phyloP scores from a whole-genome alignment of 441 rosid species.

The Mallotus japonicus region DNA sequence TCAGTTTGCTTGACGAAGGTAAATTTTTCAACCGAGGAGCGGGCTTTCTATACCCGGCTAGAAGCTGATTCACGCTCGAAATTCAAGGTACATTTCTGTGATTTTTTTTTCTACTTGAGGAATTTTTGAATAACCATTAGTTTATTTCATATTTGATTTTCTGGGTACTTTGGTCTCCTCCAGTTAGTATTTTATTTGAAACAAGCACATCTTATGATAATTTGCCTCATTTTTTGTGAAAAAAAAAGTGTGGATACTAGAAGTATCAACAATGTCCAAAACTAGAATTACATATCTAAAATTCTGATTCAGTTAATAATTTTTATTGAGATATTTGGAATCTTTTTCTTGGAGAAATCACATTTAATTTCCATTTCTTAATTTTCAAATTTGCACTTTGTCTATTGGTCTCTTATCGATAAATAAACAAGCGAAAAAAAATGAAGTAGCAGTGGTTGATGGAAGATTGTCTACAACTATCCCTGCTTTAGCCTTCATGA shows the following conservation, averaged over 20 bases:
- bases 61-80: slow-evolving; percentile 79
- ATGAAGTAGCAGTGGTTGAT: too few relatives aligned
- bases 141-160: neutral
- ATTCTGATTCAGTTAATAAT: neutral
- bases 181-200: too few relatives aligned
- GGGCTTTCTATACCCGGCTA: slow-evolving; percentile 77
- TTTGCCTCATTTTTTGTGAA: neutral
- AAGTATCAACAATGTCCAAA: neutral
- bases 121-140: neutral
- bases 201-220: too few relatives aligned
- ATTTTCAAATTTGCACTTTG: neutral
- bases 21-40: slow-evolving; percentile 78
- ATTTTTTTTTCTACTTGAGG: slow-evolving; percentile 3
- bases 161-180: too few relatives aligned
- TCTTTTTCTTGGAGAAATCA: neutral
- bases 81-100: slow-evolving; percentile 57
- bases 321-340: neutral
- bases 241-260: neutral
- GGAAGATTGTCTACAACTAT: too few relatives aligned
- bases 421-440: neutral
- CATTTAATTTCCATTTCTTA: neutral
- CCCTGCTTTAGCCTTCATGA: neutral
- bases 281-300: neutral
- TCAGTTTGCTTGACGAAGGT: slow-evolving; percentile 55
- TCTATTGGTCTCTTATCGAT: neutral